Conservation (phyloP, 208 protist genomes). For the Leptomonas pyrrhocoris region DNA sequence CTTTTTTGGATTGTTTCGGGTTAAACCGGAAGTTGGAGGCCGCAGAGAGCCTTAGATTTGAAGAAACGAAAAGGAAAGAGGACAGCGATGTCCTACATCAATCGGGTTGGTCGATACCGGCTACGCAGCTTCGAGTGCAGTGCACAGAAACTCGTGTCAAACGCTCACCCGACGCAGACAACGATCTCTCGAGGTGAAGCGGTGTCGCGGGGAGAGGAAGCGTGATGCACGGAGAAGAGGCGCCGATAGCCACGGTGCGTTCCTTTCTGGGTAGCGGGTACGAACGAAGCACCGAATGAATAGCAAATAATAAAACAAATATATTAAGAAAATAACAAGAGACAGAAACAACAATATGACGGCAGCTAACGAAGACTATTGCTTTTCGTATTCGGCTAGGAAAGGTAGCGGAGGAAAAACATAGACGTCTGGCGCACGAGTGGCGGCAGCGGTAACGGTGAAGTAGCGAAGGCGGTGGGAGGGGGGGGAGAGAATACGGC, state of each 20-base stretch:
- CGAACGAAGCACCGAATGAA: slow-evolving; percentile 14
- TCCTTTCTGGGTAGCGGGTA: not conserved
- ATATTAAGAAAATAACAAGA: slow-evolving; percentile 1
- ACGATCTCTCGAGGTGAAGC: not conserved
- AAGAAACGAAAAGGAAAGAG: slow-evolving; percentile 16
- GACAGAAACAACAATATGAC: not conserved
- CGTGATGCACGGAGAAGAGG: not conserved
- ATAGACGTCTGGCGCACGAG: slow-evolving; percentile 7
- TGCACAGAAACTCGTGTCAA: not conserved
- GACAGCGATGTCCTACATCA: not conserved
- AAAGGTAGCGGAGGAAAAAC: slow-evolving; percentile 11
- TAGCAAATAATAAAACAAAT: slow-evolving; percentile 19
- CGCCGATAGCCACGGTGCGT: not conserved
- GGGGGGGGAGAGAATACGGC: not conserved
- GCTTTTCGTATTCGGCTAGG: slow-evolving; percentile 7
- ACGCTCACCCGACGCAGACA: not conserved
- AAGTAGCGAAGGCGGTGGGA: not conserved
- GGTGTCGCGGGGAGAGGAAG: not conserved
- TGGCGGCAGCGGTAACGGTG: not conserved
- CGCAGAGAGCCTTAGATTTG: not conserved
- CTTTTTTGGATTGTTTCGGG: too few relatives aligned
- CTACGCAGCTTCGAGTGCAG: not conserved
- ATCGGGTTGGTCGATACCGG: not conserved
- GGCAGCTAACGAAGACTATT: not conserved
- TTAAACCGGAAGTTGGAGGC: slow-evolving; percentile 9